Evolutionary conservation across 1,139 yeast genomes (phyloP), one percentile per base, ranked within the genome.

Genomic region (Pichia sp.): DNA sequence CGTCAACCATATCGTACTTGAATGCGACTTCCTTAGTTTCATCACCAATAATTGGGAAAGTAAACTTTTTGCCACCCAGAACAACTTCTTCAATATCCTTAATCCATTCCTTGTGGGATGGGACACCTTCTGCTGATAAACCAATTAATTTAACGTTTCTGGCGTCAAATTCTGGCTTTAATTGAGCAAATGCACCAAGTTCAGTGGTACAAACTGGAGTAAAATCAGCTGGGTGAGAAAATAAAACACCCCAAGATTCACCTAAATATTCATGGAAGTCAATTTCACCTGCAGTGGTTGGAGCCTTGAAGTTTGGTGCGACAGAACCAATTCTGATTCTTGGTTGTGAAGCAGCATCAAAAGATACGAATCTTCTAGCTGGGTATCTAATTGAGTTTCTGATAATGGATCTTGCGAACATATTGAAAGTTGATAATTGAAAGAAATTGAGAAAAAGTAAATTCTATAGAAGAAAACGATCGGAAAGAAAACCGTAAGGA

Each of bases 201-300:
- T 87, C 96, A 45, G 96, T 87, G 56, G 96, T 87, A 69, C 96
- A 87, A 43, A 87, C 95, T 37, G 96, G 96, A 23, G 96, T 87
- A 72, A 85, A 86, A 65, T 87, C 96, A 41, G 87, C 95, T 46
- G 96, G 96, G 65, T 87, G 96, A 28, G 95, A 85, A 67, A 87
- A 87, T 59, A 87, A 72, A 38, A 87, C 80, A 44, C 79, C 80
- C 96, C 96, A 87, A 40, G 79, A 73, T 65, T 82, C 73, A 44
- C 94, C 95, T 57, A 85, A 69, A 69, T 72, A 87, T 50, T 85
- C 79, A 68, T 87, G 92, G 77, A 87, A 85, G 40, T 60, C 56
- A 60, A 87, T 77, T 53, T 76, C 73, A 46, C 96, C 96, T 51
- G 72, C 70, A 49, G 95, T 81, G 44, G 95, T 80, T 48, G 77